Evolutionary conservation across 495 filamentous ascomycete genomes (phyloP).

Genomic region (Lasiosphaeria miniovina): DNA sequence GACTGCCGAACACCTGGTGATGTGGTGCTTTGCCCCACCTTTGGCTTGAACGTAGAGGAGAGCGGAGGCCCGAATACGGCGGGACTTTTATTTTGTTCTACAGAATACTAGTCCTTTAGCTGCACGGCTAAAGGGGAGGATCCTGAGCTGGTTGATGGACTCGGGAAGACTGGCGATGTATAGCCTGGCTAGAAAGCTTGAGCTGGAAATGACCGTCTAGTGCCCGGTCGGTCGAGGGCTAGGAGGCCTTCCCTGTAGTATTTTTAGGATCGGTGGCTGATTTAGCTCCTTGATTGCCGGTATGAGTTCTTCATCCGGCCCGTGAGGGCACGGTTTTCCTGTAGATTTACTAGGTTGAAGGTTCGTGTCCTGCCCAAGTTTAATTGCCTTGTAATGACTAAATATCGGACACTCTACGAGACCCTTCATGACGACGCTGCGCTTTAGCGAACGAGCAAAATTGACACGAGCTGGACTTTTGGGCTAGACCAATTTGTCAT

Average conservation of each 20-base stretch:
- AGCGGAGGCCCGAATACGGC: conserved; percentile 4
- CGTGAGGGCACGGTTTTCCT: conserved; percentile 12
- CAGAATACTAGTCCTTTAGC: conserved; percentile 8
- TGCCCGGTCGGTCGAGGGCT: conserved; percentile 9
- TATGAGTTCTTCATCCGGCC: conserved; percentile 11
- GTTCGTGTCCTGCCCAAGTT: too few species aligned
- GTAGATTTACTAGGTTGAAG: too few species aligned
- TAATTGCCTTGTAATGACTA: too few species aligned
- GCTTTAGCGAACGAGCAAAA: too few species aligned
- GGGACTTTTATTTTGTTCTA: conserved; percentile 12
- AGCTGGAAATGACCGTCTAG: conserved; percentile 6
- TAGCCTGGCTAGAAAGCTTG: conserved; percentile 8
- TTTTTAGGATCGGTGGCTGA: conserved; percentile 8
- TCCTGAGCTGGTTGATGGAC: conserved; percentile 13
- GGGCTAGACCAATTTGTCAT: too few species aligned
- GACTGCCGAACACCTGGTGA: conserved; percentile 15
- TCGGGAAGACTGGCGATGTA: too few species aligned
- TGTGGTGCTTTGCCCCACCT: conserved; percentile 13
- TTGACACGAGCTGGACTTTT: too few species aligned
- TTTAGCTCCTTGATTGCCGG: conserved; percentile 7
- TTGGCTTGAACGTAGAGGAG: conserved; percentile 11
- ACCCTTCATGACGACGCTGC: too few species aligned
- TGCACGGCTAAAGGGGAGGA: conserved; percentile 11
- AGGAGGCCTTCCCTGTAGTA: conserved; percentile 12
- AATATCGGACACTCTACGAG: too few species aligned